Conservation (phyloP, 2,329 filamentous ascomycete species). For the Verticillium klebahnii region DNA sequence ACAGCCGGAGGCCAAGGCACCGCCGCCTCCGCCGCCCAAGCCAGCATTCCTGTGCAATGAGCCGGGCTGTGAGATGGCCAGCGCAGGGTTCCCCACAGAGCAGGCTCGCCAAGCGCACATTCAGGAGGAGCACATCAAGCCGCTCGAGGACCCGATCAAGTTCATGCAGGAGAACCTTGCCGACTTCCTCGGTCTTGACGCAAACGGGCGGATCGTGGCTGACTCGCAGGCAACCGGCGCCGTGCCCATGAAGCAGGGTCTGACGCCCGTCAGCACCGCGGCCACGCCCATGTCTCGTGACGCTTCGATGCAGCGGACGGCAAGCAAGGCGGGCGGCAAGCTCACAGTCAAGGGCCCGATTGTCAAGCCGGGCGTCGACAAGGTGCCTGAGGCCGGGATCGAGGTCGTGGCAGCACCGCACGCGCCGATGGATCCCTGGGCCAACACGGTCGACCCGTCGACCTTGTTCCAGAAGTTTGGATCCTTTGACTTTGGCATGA, state of each 20-base stretch:
- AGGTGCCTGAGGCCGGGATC: conserved; percentile 22
- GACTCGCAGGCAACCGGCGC: conserved; percentile 28
- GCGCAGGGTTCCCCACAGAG: conserved; percentile 46
- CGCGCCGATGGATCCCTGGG: conserved; percentile 26
- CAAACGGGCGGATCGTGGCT: conserved; percentile 37
- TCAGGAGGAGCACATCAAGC: conserved; percentile 56
- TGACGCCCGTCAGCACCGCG: conserved; percentile 36
- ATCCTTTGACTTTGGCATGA: conserved; percentile 33
- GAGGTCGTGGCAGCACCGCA: conserved; percentile 14
- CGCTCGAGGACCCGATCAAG: conserved; percentile 48
- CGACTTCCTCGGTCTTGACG: conserved; percentile 44
- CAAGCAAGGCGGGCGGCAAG: conserved; percentile 38
- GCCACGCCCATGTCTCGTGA: conserved; percentile 48
- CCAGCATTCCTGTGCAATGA: conserved; percentile 48
- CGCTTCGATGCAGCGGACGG: conserved; percentile 45
- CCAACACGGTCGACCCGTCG: conserved; percentile 30
- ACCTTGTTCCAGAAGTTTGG: conserved; percentile 38
- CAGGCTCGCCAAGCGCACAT: conserved; percentile 49
- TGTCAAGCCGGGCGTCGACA: conserved; percentile 23
- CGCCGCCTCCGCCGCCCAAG: conserved; percentile 22
- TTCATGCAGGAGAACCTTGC: conserved; percentile 48
- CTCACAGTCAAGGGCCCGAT: conserved; percentile 20
- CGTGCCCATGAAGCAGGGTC: conserved; percentile 40
- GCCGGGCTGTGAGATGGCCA: conserved; percentile 46
- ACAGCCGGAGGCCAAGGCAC: conserved; percentile 20